phyloP scores from a whole-genome alignment of 2,329 filamentous ascomycete species.

The Trichoderma arundinaceum region DNA sequence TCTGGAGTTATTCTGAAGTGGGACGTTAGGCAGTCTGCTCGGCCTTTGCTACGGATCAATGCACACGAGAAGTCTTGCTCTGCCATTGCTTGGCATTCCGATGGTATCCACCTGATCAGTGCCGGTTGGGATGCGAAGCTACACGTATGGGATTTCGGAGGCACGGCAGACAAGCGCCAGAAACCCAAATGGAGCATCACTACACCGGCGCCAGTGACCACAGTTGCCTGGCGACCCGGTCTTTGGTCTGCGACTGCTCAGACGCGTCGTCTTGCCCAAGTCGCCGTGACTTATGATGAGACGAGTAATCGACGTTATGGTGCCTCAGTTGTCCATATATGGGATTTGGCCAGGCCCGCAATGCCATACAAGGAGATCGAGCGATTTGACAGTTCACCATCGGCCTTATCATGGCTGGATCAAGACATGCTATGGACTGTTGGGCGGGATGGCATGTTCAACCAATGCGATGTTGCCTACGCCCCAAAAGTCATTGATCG shows the following conservation, averaged over 20 bases:
- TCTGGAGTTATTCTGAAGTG: conserved; percentile 67
- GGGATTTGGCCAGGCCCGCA: conserved; percentile 70
- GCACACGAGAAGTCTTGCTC: conserved; percentile 66
- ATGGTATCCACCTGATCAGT: conserved; percentile 69
- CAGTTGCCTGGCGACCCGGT: conserved; percentile 67
- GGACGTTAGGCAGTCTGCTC: conserved; percentile 62
- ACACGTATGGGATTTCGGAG: conserved; percentile 69
- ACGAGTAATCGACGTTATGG: conserved; percentile 59
- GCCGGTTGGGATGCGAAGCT: conserved; percentile 66
- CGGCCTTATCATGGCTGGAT: conserved; percentile 66
- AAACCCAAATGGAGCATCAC: conserved; percentile 67
- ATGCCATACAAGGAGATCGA: conserved; percentile 71
- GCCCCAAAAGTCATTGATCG: conserved; percentile 68
- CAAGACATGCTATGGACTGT: conserved; percentile 71
- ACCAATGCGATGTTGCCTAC: conserved; percentile 69
- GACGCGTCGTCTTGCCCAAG: conserved; percentile 63
- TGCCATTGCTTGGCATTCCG: conserved; percentile 70
- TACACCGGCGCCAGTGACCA: conserved; percentile 64
- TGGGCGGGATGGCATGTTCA: conserved; percentile 65
- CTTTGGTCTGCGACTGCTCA: conserved; percentile 69
- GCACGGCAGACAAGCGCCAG: conserved; percentile 65
- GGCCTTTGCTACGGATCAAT: conserved; percentile 63
- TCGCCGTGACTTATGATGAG: conserved; percentile 67
- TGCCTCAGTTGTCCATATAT: conserved; percentile 66
- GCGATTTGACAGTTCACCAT: conserved; percentile 62